These are phyloP conservation scores for Ophiognomonia clavigignenti-juglandacearum DNA, from an alignment of 2,329 filamentous ascomycete species.

Conservation along the genomic window DNA sequence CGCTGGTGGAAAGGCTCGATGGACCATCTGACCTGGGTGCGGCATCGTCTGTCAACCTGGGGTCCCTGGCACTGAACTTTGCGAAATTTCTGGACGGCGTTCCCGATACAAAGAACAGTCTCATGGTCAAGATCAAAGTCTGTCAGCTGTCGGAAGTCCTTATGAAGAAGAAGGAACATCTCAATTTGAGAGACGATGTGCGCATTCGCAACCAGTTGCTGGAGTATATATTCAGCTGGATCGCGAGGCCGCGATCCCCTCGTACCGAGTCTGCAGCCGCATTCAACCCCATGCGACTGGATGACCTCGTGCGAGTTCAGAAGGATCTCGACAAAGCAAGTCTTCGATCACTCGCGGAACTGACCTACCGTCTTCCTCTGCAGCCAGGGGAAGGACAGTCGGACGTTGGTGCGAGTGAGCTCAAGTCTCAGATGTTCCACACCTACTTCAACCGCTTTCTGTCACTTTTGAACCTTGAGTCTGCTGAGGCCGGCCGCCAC, in stretches of 20 bases:
- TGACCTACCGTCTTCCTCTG: slow-evolving; percentile 62
- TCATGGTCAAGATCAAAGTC: slow-evolving; percentile 64
- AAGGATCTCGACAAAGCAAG: slow-evolving; percentile 63
- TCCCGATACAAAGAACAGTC: slow-evolving; percentile 48
- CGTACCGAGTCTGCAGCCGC: slow-evolving; percentile 34
- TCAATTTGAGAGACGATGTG: slow-evolving; percentile 65
- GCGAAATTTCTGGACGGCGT: slow-evolving; percentile 61
- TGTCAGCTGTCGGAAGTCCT: slow-evolving; percentile 64
- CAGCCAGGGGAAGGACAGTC: slow-evolving; percentile 62
- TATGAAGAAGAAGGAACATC: slow-evolving; percentile 60
- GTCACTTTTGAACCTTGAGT: slow-evolving; percentile 58
- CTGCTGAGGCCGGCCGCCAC: slow-evolving; percentile 35
- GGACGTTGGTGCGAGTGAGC: slow-evolving; percentile 62
- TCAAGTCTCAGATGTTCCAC: slow-evolving; percentile 68
- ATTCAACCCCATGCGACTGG: slow-evolving; percentile 39
- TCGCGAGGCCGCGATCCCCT: slow-evolving; percentile 54
- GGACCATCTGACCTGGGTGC: slow-evolving; percentile 58
- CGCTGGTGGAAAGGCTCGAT: slow-evolving; percentile 59
- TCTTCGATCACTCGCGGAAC: slow-evolving; percentile 58
- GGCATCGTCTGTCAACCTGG: slow-evolving; percentile 59
- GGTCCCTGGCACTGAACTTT: slow-evolving; percentile 59
- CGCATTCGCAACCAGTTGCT: slow-evolving; percentile 64
- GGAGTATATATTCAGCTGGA: slow-evolving; percentile 66
- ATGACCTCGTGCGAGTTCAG: slow-evolving; percentile 55
- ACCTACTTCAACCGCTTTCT: slow-evolving; percentile 68